phyloP scores from a whole-genome alignment of 2,329 filamentous ascomycete species.

The Ophiocordyceps sinensis region DNA sequence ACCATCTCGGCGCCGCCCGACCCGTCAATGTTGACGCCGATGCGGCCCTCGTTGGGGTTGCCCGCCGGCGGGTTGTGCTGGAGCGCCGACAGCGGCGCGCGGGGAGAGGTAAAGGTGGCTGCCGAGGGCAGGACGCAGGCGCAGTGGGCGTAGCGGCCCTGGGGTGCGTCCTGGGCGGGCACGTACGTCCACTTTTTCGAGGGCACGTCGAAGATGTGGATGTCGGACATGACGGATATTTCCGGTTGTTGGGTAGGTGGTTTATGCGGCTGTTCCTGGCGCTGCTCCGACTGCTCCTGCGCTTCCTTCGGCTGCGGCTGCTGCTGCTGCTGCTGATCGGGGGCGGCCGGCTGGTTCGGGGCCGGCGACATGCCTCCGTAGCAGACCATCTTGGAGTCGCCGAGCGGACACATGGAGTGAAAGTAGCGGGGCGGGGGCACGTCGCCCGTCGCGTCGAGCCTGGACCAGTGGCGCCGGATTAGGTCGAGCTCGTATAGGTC shows the following conservation, averaged over 20 bases:
- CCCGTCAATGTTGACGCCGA: constrained; percentile 82
- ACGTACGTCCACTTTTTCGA: constrained; percentile 77
- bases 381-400: constrained; percentile 92
- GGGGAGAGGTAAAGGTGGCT: constrained; percentile 71
- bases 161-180: constrained; percentile 64
- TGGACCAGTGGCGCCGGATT: constrained; percentile 84
- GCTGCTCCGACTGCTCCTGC: not conserved
- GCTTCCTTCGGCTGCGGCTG: constrained; percentile 19
- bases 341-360: no score
- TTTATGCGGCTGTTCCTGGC: not conserved
- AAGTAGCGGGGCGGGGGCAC: constrained; percentile 88
- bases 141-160: constrained; percentile 93
- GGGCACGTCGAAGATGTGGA: constrained; percentile 83
- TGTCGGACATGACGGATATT: constrained; percentile 94
- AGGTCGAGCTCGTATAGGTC: constrained; percentile 91
- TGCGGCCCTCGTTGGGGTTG: constrained; percentile 75
- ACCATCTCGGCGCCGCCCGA: constrained; percentile 93
- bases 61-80: constrained; percentile 74
- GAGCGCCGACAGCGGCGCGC: constrained; percentile 71
- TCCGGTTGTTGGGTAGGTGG: constrained; percentile 48
- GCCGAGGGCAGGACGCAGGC: constrained; percentile 83
- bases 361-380: constrained; percentile 96
- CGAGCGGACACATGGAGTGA: constrained; percentile 85
- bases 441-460: constrained; percentile 70
- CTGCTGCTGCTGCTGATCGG: constrained; percentile 23